Conservation (phyloP, 2,329 filamentous ascomycete genomes). For the Thermoascus crustaceus region DNA sequence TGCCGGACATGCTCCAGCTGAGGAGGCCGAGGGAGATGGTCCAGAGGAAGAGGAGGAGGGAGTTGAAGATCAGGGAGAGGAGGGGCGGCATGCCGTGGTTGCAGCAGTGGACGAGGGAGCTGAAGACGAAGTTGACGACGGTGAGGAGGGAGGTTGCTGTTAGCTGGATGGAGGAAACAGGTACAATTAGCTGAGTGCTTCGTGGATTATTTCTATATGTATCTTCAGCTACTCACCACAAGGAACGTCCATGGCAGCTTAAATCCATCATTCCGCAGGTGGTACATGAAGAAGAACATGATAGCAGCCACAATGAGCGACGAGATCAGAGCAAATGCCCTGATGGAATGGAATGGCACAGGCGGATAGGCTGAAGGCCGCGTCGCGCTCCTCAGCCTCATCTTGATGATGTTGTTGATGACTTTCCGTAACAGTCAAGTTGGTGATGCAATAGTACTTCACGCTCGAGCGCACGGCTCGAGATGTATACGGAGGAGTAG, state of each 20-base stretch:
- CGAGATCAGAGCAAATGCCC: conserved; percentile 39
- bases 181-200: not conserved
- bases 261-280: conserved; percentile 45
- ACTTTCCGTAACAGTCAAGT: not conserved
- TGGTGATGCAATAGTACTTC: no score
- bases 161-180: conserved; percentile 32
- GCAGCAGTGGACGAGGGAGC: conserved; percentile 44
- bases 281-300: conserved; percentile 48
- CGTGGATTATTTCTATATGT: not conserved
- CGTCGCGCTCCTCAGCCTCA: conserved; percentile 27
- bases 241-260: conserved; percentile 53
- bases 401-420: conserved; percentile 10
- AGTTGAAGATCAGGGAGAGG: conserved; percentile 44
- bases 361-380: conserved; percentile 34
- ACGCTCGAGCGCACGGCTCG: no score
- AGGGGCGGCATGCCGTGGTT: conserved; percentile 45
- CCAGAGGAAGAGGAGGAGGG: conserved; percentile 45
- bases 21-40: conserved; percentile 44
- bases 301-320: conserved; percentile 47
- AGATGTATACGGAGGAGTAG: no score
- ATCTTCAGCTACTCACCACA: conserved; percentile 36
- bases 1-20: conserved; percentile 46
- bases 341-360: conserved; percentile 33
- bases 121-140: conserved; percentile 40
- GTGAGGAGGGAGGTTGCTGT: conserved; percentile 45